Conservation (phyloP, 2,329 filamentous ascomycete genomes). For the Talaromyces piceae region DNA sequence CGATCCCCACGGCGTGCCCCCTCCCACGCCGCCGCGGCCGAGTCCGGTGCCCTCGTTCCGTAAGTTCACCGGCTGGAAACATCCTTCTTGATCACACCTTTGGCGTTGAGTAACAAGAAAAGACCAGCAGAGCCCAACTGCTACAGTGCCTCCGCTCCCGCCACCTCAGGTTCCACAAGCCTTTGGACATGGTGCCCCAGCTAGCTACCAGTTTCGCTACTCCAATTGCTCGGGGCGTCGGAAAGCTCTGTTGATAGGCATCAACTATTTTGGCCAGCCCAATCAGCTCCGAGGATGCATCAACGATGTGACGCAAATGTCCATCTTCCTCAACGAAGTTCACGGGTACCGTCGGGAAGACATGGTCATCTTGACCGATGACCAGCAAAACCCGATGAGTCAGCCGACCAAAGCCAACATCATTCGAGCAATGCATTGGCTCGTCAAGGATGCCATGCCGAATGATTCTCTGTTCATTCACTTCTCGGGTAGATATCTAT, state of each 20-base stretch:
- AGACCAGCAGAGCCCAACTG: conserved; percentile 5
- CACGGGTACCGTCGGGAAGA: conserved; percentile 91
- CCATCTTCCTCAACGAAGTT: conserved; percentile 71
- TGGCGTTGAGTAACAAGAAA: not conserved
- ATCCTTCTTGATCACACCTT: not conserved
- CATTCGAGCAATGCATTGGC: conserved; percentile 91
- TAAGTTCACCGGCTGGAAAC: not conserved
- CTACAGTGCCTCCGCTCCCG: conserved; percentile 3
- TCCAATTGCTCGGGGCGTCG: conserved; percentile 80
- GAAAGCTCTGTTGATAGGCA: conserved; percentile 85
- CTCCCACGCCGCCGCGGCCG: conserved; percentile 7
- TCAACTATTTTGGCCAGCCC: conserved; percentile 91
- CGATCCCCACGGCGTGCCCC: conserved; percentile 3
- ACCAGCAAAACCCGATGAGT: conserved; percentile 95
- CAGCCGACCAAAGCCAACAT: conserved; percentile 94
- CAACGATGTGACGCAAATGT: conserved; percentile 97
- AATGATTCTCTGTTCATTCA: conserved; percentile 97
- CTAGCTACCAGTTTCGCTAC: conserved; percentile 81
- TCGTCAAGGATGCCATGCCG: conserved; percentile 86
- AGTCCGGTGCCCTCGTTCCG: conserved; percentile 1
- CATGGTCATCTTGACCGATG: conserved; percentile 94
- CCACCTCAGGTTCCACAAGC: conserved; percentile 53
- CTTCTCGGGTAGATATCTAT: conserved; percentile 71
- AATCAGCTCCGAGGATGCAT: conserved; percentile 88
- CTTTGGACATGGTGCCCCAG: conserved; percentile 74